A percentile compares a stretch with the other conserved stretches of the same genome.
Conservation (phyloP, 306 rosid genomes). For the Acacia acuminata region DNA sequence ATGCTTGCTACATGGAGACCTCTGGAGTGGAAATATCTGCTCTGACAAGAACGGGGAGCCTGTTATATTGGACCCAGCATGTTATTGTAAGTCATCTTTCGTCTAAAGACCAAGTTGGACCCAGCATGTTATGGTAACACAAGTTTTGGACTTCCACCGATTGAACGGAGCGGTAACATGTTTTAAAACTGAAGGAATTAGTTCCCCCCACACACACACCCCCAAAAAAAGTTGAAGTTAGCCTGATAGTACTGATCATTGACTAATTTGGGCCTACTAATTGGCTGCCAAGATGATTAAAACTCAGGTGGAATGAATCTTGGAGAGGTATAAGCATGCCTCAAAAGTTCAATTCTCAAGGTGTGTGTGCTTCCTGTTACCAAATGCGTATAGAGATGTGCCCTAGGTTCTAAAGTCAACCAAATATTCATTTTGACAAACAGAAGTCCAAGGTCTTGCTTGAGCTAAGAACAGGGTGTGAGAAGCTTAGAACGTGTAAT, state of each 20-base stretch:
- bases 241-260: too few relatives aligned
- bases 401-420: too few relatives aligned
- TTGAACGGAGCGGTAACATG: not conserved
- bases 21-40: constrained; percentile 96
- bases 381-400: too few relatives aligned
- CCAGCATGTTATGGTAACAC: not conserved
- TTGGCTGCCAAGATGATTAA: not conserved
- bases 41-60: constrained; percentile 85
- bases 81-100: constrained; percentile 77
- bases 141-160: not conserved
- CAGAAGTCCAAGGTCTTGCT: too few relatives aligned
- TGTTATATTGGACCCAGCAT: constrained; percentile 92
- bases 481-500: too few relatives aligned
- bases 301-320: not conserved
- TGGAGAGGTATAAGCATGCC: not conserved
- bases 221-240: too few relatives aligned
- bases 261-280: not conserved
- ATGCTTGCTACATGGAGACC: constrained; percentile 92
- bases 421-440: too few relatives aligned
- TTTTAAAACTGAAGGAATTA: not conserved
- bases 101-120: not conserved
- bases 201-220: too few relatives aligned
- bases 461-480: too few relatives aligned
- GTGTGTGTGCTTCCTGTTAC: too few relatives aligned
- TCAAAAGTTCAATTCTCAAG: too few relatives aligned